These are phyloP conservation scores for Tricholoma saponaceum DNA, from an alignment of 768 basidiomycete species.

Conservation along the genomic window DNA sequence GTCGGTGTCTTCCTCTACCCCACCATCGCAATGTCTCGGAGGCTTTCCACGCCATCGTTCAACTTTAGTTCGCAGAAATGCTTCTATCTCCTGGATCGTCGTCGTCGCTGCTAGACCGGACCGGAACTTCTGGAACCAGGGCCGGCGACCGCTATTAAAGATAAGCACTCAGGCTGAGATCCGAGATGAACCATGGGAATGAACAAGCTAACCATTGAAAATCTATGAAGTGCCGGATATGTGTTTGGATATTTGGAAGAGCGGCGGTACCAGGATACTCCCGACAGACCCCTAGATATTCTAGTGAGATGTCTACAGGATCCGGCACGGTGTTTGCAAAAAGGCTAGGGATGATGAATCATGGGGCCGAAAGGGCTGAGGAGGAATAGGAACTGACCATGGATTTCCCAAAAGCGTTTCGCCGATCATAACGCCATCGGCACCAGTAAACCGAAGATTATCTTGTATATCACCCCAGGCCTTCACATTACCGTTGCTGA, in stretches of 20 bases:
- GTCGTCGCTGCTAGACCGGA: constrained; percentile 36
- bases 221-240: constrained; percentile 65
- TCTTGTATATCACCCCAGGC: constrained; percentile 48
- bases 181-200: constrained; percentile 9
- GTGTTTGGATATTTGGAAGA: constrained; percentile 50
- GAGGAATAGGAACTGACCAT: constrained; percentile 36
- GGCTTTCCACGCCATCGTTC: constrained; percentile 45
- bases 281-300: constrained; percentile 63
- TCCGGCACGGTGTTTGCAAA: constrained; percentile 54
- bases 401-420: constrained; percentile 76
- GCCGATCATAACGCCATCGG: constrained; percentile 79
- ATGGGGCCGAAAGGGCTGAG: not conserved
- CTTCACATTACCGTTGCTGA: constrained; percentile 80
- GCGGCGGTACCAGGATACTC: constrained; percentile 46
- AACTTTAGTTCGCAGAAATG: constrained; percentile 38
- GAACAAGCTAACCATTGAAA: constrained; percentile 54
- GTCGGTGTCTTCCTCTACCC: constrained; percentile 9
- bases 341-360: constrained; percentile 35
- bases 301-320: constrained; percentile 62
- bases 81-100: constrained; percentile 43
- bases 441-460: constrained; percentile 54
- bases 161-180: constrained; percentile 6
- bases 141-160: constrained; percentile 37
- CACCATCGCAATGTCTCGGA: constrained; percentile 22
- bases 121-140: constrained; percentile 58